Conservation (phyloP, 108 stramenopile genomes). For the Thalassiosira profunda region DNA sequence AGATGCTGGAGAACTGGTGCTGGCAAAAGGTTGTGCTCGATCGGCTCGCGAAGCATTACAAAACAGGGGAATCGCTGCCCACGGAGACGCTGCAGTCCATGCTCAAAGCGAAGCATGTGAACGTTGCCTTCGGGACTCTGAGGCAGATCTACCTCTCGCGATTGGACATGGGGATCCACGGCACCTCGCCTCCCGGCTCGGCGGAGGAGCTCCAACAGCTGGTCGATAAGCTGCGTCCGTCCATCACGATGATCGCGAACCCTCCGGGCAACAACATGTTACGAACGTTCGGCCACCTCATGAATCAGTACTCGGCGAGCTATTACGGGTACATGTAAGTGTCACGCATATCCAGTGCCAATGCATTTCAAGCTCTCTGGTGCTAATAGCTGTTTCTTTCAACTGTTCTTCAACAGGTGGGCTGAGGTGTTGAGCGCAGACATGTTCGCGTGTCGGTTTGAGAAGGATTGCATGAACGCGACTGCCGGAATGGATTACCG, state of each 20-base stretch:
- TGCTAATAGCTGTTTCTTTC: too few species aligned
- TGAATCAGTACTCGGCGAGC: constrained; percentile 53
- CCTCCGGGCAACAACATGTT: constrained; percentile 47
- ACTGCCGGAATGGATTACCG: constrained; percentile 52
- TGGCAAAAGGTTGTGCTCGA: constrained; percentile 42
- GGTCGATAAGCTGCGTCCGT: constrained; percentile 44
- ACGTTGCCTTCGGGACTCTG: constrained; percentile 27
- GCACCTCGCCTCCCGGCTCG: constrained; percentile 23
- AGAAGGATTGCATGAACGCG: constrained; percentile 40
- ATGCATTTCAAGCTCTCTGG: too few species aligned
- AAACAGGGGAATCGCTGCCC: constrained; percentile 39
- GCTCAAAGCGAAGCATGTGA: constrained; percentile 47
- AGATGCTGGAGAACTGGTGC: constrained; percentile 54
- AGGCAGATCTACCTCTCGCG: constrained; percentile 49
- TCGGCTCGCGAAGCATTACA: constrained; percentile 44
- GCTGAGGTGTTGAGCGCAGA: constrained; percentile 40
- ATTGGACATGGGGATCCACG: constrained; percentile 49
- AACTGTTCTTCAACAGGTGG: too few species aligned
- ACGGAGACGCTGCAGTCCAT: constrained; percentile 33
- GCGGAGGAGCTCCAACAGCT: constrained; percentile 42
- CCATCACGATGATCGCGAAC: constrained; percentile 44
- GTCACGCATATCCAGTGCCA: too few species aligned
- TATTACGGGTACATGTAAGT: constrained; percentile 62
- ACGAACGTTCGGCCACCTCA: constrained; percentile 51
- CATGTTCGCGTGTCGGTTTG: constrained; percentile 50